These are phyloP conservation scores for Myxozyma geophila DNA, from an alignment of 805 yeast genomes.

Conservation along the genomic window DNA sequence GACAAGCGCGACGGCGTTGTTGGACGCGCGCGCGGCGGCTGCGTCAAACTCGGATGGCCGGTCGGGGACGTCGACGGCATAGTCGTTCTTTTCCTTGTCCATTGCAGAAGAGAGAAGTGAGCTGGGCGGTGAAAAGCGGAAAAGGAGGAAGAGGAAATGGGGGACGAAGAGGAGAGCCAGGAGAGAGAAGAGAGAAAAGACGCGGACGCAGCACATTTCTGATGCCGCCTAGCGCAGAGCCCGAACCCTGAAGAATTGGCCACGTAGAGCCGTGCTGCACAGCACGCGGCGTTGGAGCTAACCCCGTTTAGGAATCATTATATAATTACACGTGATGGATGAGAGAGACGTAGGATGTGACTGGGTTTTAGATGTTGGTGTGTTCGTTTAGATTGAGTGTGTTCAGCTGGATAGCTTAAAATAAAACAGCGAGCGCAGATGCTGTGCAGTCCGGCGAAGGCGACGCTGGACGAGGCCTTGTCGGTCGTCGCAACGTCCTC, in stretches of 20 bases:
- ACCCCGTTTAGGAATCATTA: neutral
- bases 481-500: too few species aligned
- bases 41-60: slow-evolving; percentile 25
- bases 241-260: too few species aligned
- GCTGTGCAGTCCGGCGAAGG: too few species aligned
- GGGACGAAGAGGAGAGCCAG: neutral
- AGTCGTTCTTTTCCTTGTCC: slow-evolving; percentile 36
- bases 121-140: neutral
- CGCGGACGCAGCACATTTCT: neutral
- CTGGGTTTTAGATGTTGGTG: too few species aligned
- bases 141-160: neutral
- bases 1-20: slow-evolving; percentile 18
- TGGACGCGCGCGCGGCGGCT: slow-evolving; percentile 13
- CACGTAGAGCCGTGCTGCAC: slow-evolving; percentile 3
- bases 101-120: slow-evolving; percentile 6
- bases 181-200: neutral
- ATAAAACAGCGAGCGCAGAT: too few species aligned
- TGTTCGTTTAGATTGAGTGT: too few species aligned
- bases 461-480: too few species aligned
- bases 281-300: neutral
- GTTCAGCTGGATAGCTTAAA: too few species aligned
- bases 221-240: too few species aligned
- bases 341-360: neutral
- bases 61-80: slow-evolving; percentile 29
- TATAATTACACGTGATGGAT: neutral